phyloP scores from a whole-genome alignment of 768 basidiomycete species.

The Tephrocybe sp. region DNA sequence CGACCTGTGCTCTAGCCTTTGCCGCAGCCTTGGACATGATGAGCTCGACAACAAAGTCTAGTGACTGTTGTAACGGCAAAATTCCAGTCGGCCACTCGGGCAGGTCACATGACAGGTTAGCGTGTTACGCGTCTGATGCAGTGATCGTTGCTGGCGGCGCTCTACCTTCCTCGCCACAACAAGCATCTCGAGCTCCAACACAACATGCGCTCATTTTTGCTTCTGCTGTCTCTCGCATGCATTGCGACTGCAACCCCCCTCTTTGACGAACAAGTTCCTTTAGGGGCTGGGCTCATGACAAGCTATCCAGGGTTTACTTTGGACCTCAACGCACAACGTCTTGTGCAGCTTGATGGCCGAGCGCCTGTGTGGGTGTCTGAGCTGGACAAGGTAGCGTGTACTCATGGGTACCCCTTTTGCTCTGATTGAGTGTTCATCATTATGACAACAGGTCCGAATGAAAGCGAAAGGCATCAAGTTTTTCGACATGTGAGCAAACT shows the following conservation, averaged over 20 bases:
- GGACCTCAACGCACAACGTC: slow-evolving; percentile 69
- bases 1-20: slow-evolving; percentile 70
- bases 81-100: background rate
- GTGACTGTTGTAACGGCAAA: background rate
- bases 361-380: slow-evolving; percentile 83
- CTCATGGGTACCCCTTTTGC: background rate
- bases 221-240: slow-evolving; percentile 45
- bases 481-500: slow-evolving; percentile 73
- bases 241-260: slow-evolving; percentile 42
- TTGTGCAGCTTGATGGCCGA: slow-evolving; percentile 74
- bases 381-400: slow-evolving; percentile 71
- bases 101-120: slow-evolving; percentile 10
- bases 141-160: no score
- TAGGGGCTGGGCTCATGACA: slow-evolving; percentile 27
- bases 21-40: slow-evolving; percentile 67
- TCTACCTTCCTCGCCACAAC: background rate
- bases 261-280: slow-evolving; percentile 37
- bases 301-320: slow-evolving; percentile 63
- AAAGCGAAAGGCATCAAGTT: slow-evolving; percentile 80
- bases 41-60: slow-evolving; percentile 8
- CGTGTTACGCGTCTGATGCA: background rate
- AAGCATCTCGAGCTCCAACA: background rate
- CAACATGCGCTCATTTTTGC: slow-evolving; percentile 51
- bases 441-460: slow-evolving; percentile 61
- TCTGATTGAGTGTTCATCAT: slow-evolving; percentile 5